Evolutionary conservation across 202 grass and related monocot genomes (phyloP).

Genomic region (Eragrostis tef): DNA sequence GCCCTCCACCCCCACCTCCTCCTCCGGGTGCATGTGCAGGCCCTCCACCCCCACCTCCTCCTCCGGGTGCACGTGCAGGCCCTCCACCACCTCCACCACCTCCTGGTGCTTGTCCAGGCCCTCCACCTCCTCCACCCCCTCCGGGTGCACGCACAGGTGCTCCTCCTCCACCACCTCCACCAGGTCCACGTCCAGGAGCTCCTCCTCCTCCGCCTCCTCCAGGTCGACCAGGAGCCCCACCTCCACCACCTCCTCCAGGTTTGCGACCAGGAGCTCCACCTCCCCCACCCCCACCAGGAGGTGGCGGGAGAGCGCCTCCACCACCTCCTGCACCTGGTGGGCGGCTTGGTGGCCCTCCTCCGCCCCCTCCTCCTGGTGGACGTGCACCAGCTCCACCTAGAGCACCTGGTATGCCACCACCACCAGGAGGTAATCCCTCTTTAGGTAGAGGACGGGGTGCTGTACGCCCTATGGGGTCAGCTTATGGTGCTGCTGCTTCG

Average conservation of each 20-base stretch:
- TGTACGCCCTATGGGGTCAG: conserved; percentile 51
- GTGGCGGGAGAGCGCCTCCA: conserved; percentile 59
- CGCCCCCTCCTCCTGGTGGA: conserved; percentile 68
- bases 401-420: conserved; percentile 78
- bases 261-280: conserved; percentile 54
- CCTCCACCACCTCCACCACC: conserved; percentile 39
- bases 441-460: conserved; percentile 70
- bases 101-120: conserved; percentile 12
- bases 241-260: conserved; percentile 57
- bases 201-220: conserved; percentile 53
- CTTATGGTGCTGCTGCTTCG: conserved; percentile 53
- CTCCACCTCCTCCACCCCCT: conserved; percentile 54
- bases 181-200: conserved; percentile 32
- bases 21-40: background rate
- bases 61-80: background rate
- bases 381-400: conserved; percentile 73
- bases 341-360: conserved; percentile 65
- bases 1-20: conserved; percentile 37
- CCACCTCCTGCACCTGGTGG: conserved; percentile 65
- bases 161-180: conserved; percentile 50
- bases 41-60: conserved; percentile 5
- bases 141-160: conserved; percentile 10
- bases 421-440: conserved; percentile 63
- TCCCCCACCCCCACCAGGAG: conserved; percentile 58
- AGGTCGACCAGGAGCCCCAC: conserved; percentile 41